These are phyloP conservation scores for Tolypocladium inflatum DNA, from an alignment of 2,329 filamentous ascomycete species.

Conservation along the genomic window DNA sequence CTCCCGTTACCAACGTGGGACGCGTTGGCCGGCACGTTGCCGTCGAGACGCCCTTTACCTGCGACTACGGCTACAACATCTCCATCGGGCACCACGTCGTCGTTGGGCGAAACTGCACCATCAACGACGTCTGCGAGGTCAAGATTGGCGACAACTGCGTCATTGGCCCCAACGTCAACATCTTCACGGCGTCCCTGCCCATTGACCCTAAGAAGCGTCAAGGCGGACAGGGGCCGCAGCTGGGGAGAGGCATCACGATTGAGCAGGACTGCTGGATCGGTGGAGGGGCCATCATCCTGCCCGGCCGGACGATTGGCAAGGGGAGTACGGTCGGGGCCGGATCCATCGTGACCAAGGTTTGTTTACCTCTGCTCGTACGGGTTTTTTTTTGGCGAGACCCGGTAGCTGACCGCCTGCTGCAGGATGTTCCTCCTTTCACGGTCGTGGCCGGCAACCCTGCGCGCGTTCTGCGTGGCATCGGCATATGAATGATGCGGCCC, in stretches of 20 bases:
- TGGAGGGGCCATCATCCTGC: constrained; percentile 66
- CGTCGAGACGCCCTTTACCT: constrained; percentile 82
- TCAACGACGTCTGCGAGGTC: constrained; percentile 79
- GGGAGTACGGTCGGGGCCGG: constrained; percentile 75
- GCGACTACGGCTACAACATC: constrained; percentile 95
- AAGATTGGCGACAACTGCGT: constrained; percentile 69
- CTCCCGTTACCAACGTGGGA: constrained; percentile 44
- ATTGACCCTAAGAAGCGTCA: constrained; percentile 65
- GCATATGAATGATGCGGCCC: constrained; percentile 16
- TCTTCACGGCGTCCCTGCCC: constrained; percentile 66
- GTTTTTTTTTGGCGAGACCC: not conserved
- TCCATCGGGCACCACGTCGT: constrained; percentile 75
- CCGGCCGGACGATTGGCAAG: constrained; percentile 70
- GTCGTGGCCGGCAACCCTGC: constrained; percentile 64
- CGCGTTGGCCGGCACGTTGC: constrained; percentile 64
- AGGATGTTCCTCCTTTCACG: constrained; percentile 59
- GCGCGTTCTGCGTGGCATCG: constrained; percentile 37
- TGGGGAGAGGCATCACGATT: constrained; percentile 65
- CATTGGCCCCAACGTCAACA: constrained; percentile 77
- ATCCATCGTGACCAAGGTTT: constrained; percentile 71
- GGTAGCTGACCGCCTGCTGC: not conserved
- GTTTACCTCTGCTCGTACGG: constrained; percentile 9
- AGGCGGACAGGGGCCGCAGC: constrained; percentile 62
- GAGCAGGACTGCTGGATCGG: constrained; percentile 81
- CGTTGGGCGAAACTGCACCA: constrained; percentile 73